Base-by-base conservation (phyloP, 2,329 filamentous ascomycete genomes). In the Nemania diffusa region DNA sequence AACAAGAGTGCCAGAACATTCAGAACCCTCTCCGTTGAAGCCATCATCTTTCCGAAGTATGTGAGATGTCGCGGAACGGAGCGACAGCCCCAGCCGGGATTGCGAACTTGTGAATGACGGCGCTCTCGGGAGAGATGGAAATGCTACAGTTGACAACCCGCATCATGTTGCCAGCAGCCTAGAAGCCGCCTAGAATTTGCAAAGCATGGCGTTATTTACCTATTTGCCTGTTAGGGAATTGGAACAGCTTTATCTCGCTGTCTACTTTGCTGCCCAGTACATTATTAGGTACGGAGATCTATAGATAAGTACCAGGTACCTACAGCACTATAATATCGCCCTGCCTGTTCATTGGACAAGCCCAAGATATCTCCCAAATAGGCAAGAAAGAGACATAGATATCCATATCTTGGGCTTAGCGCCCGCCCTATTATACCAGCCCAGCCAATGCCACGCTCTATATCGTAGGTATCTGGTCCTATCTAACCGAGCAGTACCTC, bases 1-100 rank as follows among this genome's bases (percentile, higher is more conserved):
- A 63, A 67, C 64, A 27, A 15, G 29, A 67, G 20, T 15, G 53
- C 59, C 22, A 20, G 26, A 29, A 32, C 20, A 27, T 63, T 26
- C 37, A 59, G 17, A 9, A 32, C 29, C 59, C 53, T 63, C 60
- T 67, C 52, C 6, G 53, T 57, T 13, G 56, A 46, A 48, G 48
- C 7, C 48, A 52, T 34, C 53, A 50, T 55, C 51, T 17, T 57
- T 29, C 34, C 42, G 9, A 37, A 37, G 61, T 11, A 17, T 8
- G 5, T 11, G n/a, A n/a, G 20, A 24, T 37, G 27, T 20, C n/a
- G 13, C n/a, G 17, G 50, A 44, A 26, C 15, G 22, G n/a, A 34
- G 29, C 32, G n/a, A 56, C 15, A 7, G 3, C 11, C 27, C 27
- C 8, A 20, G n/a, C 1, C 7, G 20, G 4, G 20, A 4, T 40